A percentile compares a stretch with the other conserved stretches of the same genome.
Evolutionary conservation across 2,329 filamentous ascomycete genomes (phyloP).

Genomic region (Diaporthe nobilis): DNA sequence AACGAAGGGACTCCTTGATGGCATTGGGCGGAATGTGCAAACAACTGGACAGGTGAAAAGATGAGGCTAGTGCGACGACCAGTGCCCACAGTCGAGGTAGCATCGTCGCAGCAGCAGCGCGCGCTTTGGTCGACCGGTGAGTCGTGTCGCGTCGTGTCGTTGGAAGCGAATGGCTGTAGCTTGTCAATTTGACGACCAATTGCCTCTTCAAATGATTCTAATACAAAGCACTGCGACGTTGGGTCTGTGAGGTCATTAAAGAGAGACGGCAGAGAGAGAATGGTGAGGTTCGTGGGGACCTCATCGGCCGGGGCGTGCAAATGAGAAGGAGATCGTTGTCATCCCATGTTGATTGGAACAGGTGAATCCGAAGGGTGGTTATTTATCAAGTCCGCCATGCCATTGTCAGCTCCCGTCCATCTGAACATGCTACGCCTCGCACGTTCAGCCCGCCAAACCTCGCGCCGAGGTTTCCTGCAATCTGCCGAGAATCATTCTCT

Average conservation of each 20-base stretch:
- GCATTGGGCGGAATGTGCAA: slow-evolving; percentile 34
- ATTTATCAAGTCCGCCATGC: slow-evolving; percentile 2
- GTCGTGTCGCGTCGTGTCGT: background rate
- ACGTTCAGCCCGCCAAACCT: background rate
- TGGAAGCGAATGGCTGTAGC: too few relatives aligned
- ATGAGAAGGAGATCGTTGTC: background rate
- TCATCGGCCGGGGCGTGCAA: background rate
- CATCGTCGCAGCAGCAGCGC: slow-evolving; percentile 6
- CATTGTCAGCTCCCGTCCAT: background rate
- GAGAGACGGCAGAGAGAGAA: background rate
- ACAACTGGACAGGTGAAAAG: slow-evolving; percentile 13
- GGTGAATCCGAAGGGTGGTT: background rate
- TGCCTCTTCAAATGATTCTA: background rate
- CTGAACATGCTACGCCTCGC: background rate
- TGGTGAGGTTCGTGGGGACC: background rate
- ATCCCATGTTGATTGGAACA: slow-evolving; percentile 1
- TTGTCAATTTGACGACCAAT: background rate
- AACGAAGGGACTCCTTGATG: slow-evolving; percentile 22
- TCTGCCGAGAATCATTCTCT: slow-evolving; percentile 9
- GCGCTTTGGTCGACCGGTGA: background rate
- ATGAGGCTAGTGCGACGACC: background rate
- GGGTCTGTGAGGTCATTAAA: background rate
- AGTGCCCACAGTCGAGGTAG: background rate
- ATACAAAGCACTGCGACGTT: background rate
- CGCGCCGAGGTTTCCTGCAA: slow-evolving; percentile 16